These are phyloP conservation scores for Chenopodium quinoa DNA, from an alignment of 148 eudicot species.

Conservation along the genomic window DNA sequence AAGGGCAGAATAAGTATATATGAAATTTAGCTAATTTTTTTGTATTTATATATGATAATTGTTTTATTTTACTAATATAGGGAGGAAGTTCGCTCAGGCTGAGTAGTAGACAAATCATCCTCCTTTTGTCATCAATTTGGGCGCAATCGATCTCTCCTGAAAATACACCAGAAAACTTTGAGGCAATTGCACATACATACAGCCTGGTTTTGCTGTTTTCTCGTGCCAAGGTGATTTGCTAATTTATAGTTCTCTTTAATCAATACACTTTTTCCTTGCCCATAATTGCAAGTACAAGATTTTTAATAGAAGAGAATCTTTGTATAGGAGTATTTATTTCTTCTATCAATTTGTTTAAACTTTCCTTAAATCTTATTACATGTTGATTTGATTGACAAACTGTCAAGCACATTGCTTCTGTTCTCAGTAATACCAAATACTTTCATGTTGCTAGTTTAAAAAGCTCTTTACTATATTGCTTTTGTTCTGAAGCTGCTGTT, in stretches of 20 bases:
- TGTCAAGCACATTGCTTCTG: not conserved
- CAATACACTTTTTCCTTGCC: not conserved
- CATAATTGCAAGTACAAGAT: not conserved
- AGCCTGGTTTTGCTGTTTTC: constrained; percentile 84
- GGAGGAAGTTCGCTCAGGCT: constrained; percentile 76
- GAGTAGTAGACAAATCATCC: constrained; percentile 81
- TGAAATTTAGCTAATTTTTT: not conserved
- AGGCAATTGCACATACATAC: constrained; percentile 98
- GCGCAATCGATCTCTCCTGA: constrained; percentile 77
- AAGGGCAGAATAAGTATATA: not conserved
- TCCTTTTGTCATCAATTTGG: constrained; percentile 93
- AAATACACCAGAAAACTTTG: constrained; percentile 84
- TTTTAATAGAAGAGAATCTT: not conserved
- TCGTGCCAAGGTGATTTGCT: constrained; percentile 65
- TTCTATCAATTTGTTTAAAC: not conserved
- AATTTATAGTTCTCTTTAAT: not conserved
- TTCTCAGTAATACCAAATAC: not conserved
- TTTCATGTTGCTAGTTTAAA: not conserved
- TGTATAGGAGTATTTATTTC: not conserved
- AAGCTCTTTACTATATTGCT: not conserved
- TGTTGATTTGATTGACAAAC: not conserved
- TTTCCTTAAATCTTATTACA: not conserved
- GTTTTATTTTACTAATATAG: constrained; percentile 39
- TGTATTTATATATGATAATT: constrained; percentile 7
- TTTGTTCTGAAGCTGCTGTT: constrained; percentile 13